A percentile compares a stretch with the other conserved stretches of the same genome.
Evolutionary conservation across 108 stramenopile genomes (phyloP).

Genomic region (Fragilaria crotonensis): DNA sequence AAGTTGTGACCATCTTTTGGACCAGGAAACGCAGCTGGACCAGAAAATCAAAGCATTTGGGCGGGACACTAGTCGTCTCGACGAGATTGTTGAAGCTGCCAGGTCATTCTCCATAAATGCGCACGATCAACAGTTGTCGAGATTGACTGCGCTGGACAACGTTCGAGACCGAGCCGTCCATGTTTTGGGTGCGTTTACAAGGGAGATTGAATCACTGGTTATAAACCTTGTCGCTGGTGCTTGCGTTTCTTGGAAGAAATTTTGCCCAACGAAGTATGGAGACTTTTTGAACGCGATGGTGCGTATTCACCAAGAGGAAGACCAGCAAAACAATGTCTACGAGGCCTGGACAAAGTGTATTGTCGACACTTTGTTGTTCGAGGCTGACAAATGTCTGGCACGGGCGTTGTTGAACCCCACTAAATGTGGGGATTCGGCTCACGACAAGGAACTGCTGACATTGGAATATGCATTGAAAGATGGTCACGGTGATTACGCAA

Average conservation of each 20-base stretch:
- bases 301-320: not conserved
- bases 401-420: slow-evolving; percentile 40
- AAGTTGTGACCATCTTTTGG: not conserved
- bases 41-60: slow-evolving; percentile 6
- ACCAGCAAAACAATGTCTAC: not conserved
- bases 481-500: slow-evolving; percentile 13
- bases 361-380: slow-evolving; percentile 13
- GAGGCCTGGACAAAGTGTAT: slow-evolving; percentile 10
- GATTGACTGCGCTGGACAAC: slow-evolving; percentile 14
- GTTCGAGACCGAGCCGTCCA: slow-evolving; percentile 9
- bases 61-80: not conserved
- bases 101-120: not conserved
- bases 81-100: slow-evolving; percentile 6
- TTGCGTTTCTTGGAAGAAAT: slow-evolving; percentile 9
- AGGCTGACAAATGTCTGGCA: slow-evolving; percentile 38
- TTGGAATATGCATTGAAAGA: slow-evolving; percentile 10
- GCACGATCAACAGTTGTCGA: not conserved
- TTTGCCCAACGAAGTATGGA: slow-evolving; percentile 5
- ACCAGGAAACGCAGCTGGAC: slow-evolving; percentile 1
- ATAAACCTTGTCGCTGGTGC: slow-evolving; percentile 8
- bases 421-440: slow-evolving; percentile 21
- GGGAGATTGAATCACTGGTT: slow-evolving; percentile 12
- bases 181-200: slow-evolving; percentile 8
- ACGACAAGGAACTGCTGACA: slow-evolving; percentile 23
- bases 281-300: slow-evolving; percentile 10